Conservation (phyloP, 805 yeast species). For the Scheffersomyces amazonensis region DNA sequence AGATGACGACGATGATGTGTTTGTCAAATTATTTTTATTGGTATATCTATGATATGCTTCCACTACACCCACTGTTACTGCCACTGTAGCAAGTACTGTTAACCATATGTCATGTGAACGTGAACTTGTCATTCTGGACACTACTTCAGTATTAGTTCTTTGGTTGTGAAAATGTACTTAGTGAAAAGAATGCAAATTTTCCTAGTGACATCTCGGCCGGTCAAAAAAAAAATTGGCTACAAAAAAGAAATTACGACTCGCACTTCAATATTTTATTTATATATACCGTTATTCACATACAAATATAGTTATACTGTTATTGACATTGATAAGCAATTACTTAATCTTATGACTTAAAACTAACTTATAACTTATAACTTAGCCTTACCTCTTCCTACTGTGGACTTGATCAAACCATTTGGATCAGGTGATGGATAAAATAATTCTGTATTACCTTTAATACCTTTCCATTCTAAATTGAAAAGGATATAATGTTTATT, state of each 20-base stretch:
- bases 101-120: neutral
- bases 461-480: conserved; percentile 82
- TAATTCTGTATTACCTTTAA: conserved; percentile 74
- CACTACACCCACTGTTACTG: conserved; percentile 29
- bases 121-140: neutral
- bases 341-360: neutral
- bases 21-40: neutral
- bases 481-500: conserved; percentile 87
- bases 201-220: too few species aligned
- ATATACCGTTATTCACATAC: too few species aligned
- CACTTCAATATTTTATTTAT: too few species aligned
- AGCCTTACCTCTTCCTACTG: conserved; percentile 63
- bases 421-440: conserved; percentile 92
- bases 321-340: too few species aligned
- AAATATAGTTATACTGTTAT: too few species aligned
- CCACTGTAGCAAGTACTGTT: conserved; percentile 26
- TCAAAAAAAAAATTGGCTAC: too few species aligned
- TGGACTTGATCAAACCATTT: conserved; percentile 85
- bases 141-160: too few species aligned
- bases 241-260: too few species aligned
- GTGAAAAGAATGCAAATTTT: too few species aligned
- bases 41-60: conserved; percentile 31
- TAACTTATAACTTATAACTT: conserved; percentile 42
- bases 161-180: too few species aligned
- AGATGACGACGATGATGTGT: neutral